Conservation (phyloP, 768 basidiomycete species). For the Suillus alpinus region DNA sequence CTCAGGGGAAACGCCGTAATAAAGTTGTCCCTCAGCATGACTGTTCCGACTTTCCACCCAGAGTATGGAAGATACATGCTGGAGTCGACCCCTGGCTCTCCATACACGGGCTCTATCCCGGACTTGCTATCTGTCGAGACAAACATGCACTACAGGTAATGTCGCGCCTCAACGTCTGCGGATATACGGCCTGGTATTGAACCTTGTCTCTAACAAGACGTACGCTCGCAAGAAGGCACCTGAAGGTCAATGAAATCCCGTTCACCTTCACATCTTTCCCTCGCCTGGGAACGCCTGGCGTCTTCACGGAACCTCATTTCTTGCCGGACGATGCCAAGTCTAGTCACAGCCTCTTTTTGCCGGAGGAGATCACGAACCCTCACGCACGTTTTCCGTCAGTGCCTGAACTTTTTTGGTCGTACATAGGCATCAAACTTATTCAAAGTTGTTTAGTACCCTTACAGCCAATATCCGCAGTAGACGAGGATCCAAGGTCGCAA, state of each 20-base stretch:
- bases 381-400: conserved; percentile 98
- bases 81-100: conserved; percentile 94
- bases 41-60: conserved; percentile 91
- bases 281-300: conserved; percentile 80
- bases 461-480: conserved; percentile 93
- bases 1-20: background rate
- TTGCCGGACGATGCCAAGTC: conserved; percentile 74
- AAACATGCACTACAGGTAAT: conserved; percentile 91
- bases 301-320: conserved; percentile 89
- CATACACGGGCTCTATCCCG: conserved; percentile 84
- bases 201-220: conserved; percentile 49
- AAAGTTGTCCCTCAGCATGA: conserved; percentile 41
- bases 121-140: conserved; percentile 88
- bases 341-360: conserved; percentile 91
- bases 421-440: conserved; percentile 12
- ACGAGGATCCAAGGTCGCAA: conserved; percentile 90
- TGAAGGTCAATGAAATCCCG: conserved; percentile 84
- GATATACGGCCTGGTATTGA: conserved; percentile 6
- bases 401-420: conserved; percentile 8
- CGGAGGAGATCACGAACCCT: conserved; percentile 94
- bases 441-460: conserved; percentile 66
- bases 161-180: background rate
- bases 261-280: conserved; percentile 96
- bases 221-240: conserved; percentile 74
- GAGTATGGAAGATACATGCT: conserved; percentile 99